A percentile compares a stretch with the other conserved stretches of the same genome.
Conservation (phyloP, 306 rosid species). For the Corylus avellana region DNA sequence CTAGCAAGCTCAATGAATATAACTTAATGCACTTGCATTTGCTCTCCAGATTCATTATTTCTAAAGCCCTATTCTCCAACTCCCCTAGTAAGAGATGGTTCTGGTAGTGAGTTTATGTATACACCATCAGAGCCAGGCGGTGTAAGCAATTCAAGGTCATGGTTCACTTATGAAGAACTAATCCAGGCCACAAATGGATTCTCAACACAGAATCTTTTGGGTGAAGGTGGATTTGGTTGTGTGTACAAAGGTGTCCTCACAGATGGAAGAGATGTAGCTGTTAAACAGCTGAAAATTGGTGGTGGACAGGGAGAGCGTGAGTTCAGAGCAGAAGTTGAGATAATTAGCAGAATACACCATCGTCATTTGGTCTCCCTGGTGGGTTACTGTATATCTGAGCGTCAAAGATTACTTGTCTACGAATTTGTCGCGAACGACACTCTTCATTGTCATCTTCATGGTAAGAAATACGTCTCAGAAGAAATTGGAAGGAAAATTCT, state of each 20-base stretch:
- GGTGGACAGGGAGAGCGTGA: slow-evolving; percentile 98
- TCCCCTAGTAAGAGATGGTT: slow-evolving; percentile 46
- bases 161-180: slow-evolving; percentile 85
- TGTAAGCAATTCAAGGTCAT: slow-evolving; percentile 64
- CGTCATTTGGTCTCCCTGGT: slow-evolving; percentile 97
- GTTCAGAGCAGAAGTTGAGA: slow-evolving; percentile 97
- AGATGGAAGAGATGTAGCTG: slow-evolving; percentile 93
- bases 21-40: slow-evolving; percentile 31
- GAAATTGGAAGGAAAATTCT: slow-evolving; percentile 11
- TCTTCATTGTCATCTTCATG: slow-evolving; percentile 91
- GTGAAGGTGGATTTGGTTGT: slow-evolving; percentile 99
- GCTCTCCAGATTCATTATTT: slow-evolving; percentile 63
- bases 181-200: slow-evolving; percentile 79
- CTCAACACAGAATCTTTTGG: slow-evolving; percentile 66
- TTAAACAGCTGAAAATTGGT: slow-evolving; percentile 89
- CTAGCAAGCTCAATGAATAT: slow-evolving; percentile 20
- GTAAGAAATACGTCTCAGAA: slow-evolving; percentile 52
- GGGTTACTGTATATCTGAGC: slow-evolving; percentile 88
- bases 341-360: slow-evolving; percentile 93
- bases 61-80: slow-evolving; percentile 72
- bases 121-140: slow-evolving; percentile 76
- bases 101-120: slow-evolving; percentile 58
- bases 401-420: slow-evolving; percentile 89
- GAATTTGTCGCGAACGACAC: slow-evolving; percentile 81
- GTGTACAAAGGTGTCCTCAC: slow-evolving; percentile 81